Evolutionary conservation across 1,284 basidiomycete species (phyloP).

Genomic region (Microbotryum intermedium): DNA sequence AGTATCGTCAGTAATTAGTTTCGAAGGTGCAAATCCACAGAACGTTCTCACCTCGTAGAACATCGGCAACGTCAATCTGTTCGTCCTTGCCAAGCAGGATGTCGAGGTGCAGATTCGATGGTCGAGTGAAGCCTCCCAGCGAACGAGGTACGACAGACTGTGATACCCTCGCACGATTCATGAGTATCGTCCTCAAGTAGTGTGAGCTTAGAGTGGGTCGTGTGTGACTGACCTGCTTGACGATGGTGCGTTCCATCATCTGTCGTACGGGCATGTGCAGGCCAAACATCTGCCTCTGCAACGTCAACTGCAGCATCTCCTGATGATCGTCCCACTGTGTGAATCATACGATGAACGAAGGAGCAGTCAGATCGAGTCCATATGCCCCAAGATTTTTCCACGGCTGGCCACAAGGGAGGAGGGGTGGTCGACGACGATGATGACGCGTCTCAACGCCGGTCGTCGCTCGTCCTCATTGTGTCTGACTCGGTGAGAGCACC

Average conservation of each 20-base stretch:
- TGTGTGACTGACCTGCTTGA: conserved; percentile 54
- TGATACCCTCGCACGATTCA: too few relatives aligned
- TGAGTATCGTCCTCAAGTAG: background rate
- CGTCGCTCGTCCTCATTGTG: background rate
- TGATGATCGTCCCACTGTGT: conserved; percentile 85
- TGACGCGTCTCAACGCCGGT: background rate
- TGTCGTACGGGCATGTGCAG: conserved; percentile 77
- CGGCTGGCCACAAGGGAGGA: background rate
- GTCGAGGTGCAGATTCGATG: conserved; percentile 68
- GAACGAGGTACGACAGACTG: background rate
- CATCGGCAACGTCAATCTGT: conserved; percentile 59
- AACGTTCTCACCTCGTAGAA: conserved; percentile 45
- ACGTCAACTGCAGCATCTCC: conserved; percentile 71
- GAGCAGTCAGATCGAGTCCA: background rate
- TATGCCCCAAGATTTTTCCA: background rate
- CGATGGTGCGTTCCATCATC: conserved; percentile 89
- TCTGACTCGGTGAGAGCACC: background rate
- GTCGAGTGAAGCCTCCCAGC: conserved; percentile 12
- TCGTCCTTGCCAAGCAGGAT: conserved; percentile 87
- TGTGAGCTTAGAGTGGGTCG: background rate
- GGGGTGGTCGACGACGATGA: background rate
- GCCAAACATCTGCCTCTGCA: conserved; percentile 78
- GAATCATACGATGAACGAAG: background rate
- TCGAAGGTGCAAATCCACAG: too few relatives aligned
- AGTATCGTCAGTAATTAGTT: background rate